phyloP scores from a whole-genome alignment of 345 rosid genomes.

The Crucihimalaya himalaica region DNA sequence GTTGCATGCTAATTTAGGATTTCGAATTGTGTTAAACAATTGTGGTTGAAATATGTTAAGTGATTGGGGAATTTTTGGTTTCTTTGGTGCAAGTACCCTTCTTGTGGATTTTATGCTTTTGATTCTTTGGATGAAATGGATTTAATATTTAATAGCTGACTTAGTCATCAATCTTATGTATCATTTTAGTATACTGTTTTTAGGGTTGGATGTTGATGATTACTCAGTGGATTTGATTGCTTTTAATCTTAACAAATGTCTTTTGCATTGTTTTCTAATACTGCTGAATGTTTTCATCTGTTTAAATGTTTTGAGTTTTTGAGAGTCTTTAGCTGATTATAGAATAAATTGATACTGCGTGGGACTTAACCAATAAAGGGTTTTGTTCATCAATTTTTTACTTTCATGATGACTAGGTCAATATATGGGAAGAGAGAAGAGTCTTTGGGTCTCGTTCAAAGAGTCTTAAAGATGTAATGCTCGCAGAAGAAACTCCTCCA shows the following conservation, averaged over 20 bases:
- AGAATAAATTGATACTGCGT: not conserved
- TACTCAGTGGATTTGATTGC: not conserved
- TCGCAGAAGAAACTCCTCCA: slow-evolving; percentile 65
- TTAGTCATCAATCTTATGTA: not conserved
- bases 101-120: not conserved
- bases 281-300: not conserved
- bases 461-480: slow-evolving; percentile 71
- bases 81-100: not conserved
- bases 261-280: not conserved
- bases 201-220: not conserved
- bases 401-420: slow-evolving; percentile 48
- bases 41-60: not conserved
- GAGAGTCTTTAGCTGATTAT: not conserved
- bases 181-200: not conserved
- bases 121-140: not conserved
- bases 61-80: not conserved
- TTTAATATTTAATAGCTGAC: not conserved
- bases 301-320: not conserved
- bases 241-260: not conserved
- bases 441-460: slow-evolving; percentile 83
- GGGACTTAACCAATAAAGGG: not conserved
- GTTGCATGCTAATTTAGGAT: not conserved
- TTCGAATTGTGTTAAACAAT: not conserved
- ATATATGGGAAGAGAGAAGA: slow-evolving; percentile 93
- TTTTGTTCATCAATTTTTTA: not conserved